Percentiles rank a stretch among this genome's conserved stretches.
Evolutionary conservation across 2,329 filamentous ascomycete genomes (phyloP).

Genomic region (Epichloe glyceriae): DNA sequence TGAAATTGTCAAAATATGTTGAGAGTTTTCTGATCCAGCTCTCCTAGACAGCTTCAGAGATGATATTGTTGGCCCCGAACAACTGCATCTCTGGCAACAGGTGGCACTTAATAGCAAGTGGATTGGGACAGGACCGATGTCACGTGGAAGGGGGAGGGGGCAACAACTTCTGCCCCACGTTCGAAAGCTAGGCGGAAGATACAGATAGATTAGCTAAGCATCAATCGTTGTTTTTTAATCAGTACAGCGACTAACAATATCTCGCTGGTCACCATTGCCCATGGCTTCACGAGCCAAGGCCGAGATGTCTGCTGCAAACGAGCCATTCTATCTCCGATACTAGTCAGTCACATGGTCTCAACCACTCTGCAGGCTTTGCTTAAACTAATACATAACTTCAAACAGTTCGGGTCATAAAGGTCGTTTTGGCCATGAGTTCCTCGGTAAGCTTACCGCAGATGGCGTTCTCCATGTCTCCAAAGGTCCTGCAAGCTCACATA

Average conservation of each 20-base stretch:
- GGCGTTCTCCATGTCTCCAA: not conserved
- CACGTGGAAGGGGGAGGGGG: constrained; percentile 2
- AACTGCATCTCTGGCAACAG: not conserved
- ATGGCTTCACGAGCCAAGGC: not conserved
- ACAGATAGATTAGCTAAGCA: not conserved
- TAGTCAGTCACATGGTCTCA: constrained; percentile 52
- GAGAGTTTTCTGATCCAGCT: constrained; percentile 12
- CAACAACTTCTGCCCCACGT: not conserved
- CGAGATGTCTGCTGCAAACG: constrained; percentile 52
- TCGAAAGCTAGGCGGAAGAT: not conserved
- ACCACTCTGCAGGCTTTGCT: not conserved
- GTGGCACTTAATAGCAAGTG: constrained; percentile 5
- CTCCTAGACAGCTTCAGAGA: constrained; percentile 11
- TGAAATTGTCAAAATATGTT: constrained; percentile 16
- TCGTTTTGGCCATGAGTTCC: constrained; percentile 93
- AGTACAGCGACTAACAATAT: not conserved
- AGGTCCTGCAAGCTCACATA: not conserved
- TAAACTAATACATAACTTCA: not conserved
- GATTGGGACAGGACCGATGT: not conserved
- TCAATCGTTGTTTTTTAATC: not conserved
- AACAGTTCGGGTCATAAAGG: constrained; percentile 89
- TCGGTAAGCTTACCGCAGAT: constrained; percentile 44
- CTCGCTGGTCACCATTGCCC: not conserved
- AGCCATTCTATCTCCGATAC: constrained; percentile 92
- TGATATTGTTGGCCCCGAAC: constrained; percentile 1